Conservation (phyloP, 345 rosid genomes). For the Brassica juncea region DNA sequence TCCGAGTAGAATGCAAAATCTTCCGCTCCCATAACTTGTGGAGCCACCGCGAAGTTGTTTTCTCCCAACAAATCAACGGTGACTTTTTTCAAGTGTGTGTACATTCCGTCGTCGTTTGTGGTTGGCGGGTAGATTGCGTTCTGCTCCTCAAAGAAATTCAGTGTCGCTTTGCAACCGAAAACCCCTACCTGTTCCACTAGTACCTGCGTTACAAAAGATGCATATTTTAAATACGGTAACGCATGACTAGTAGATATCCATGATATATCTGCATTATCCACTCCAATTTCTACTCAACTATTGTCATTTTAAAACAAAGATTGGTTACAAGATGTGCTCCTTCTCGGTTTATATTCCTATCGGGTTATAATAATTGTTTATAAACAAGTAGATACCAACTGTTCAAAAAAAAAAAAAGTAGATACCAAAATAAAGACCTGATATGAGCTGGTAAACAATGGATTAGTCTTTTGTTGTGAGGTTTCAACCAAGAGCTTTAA, state of each 20-base stretch:
- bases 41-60: constrained; percentile 58
- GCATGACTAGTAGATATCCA: not conserved
- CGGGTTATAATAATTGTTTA: not conserved
- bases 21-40: constrained; percentile 90
- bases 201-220: constrained; percentile 49
- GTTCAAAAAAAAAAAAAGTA: not conserved
- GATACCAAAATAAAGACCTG: not conserved
- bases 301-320: not conserved
- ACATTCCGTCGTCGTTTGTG: constrained; percentile 58
- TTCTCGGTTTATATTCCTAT: not conserved
- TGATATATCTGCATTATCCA: not conserved
- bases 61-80: constrained; percentile 60
- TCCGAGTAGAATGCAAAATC: constrained; percentile 83
- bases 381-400: not conserved
- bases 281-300: not conserved
- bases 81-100: constrained; percentile 73
- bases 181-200: constrained; percentile 69
- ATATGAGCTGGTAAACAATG: not conserved
- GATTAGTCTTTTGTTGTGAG: not conserved
- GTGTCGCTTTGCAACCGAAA: constrained; percentile 59
- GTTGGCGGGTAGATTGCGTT: constrained; percentile 71
- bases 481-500: not conserved
- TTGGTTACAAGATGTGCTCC: not conserved
- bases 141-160: constrained; percentile 74
- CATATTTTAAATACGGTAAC: not conserved